phyloP scores from a whole-genome alignment of 176 grass and related monocot genomes.

The Oryza australiensis region DNA sequence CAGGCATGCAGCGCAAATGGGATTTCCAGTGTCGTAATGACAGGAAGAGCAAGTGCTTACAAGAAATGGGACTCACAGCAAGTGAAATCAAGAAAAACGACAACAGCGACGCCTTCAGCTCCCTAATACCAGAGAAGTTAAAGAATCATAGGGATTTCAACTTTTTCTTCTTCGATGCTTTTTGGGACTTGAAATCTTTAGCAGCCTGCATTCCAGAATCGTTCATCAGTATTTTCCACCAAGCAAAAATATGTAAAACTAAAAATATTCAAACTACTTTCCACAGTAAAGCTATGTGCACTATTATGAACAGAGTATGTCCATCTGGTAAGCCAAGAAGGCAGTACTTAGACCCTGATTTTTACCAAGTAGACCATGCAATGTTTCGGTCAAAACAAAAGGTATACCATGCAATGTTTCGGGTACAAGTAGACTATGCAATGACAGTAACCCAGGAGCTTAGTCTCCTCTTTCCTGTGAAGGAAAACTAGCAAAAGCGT shows the following conservation, averaged over 20 bases:
- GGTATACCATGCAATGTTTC: no score
- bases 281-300: neutral
- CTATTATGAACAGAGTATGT: neutral
- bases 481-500: neutral
- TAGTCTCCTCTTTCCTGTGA: neutral
- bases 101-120: conserved; percentile 1
- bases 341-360: neutral
- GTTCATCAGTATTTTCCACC: neutral
- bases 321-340: neutral
- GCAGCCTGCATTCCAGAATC: conserved; percentile 34
- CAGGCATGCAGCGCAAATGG: neutral
- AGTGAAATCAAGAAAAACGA: neutral
- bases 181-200: conserved; percentile 19
- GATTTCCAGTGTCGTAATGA: neutral
- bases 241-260: neutral
- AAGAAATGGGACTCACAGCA: neutral
- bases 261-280: neutral
- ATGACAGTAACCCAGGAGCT: neutral
- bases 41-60: conserved; percentile 24
- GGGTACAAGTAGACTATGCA: neutral
- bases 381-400: no score
- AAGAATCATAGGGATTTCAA: conserved; percentile 28
- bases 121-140: neutral
- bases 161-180: conserved; percentile 35
- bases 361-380: neutral